Evolutionary conservation across 306 rosid genomes (phyloP), one percentile per base, ranked within the genome.

Genomic region (Ammopiptanthus mongolicus): DNA sequence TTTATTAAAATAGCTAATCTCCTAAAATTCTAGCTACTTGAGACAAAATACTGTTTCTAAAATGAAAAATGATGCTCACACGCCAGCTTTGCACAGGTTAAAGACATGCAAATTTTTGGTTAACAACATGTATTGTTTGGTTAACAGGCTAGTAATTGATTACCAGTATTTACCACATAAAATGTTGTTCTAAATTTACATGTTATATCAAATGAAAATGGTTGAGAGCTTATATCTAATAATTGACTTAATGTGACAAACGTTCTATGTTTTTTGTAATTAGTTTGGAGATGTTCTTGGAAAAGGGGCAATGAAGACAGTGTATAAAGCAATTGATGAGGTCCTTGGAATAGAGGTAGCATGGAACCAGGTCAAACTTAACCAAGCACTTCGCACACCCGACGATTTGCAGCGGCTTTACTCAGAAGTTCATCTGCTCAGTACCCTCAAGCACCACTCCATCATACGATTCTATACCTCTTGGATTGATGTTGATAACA

Each of bases 361-460:
- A 39, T 93, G 98, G 98, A 91, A 88, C 81, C 92, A 88, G 72
- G 93, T 91, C 1, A 89, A 84, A 59, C 83, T 93, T 59, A 87
- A 82, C 0, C 83, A 87, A 42, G 96, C 85, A 2, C 93, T 93
- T 62, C 84, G 86, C 28, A 75, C 86, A 3, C 97, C 88, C 0
- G 97, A 85, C 0, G 96, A 93, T 87, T 82, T 93, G 85, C 84
- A 93, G 85, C 87, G 98, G 75, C 87, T 93, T 71, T 93, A 93
- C 85, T 93, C 98, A 8, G 98, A 93, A 80, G 98, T 93, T 88
- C 98, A 93, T 72, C 93, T 93, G 68, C 96, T 93, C 65, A 84
- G 97, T 69, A 91, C 97, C 17, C 92, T 93, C 84, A 91, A 86
- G 53, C 98, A 93, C 7, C 90, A 83, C 22, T 93, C 87, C 76